Conservation (phyloP, 176 grass and related monocot genomes). For the Eragrostis nindensis region DNA sequence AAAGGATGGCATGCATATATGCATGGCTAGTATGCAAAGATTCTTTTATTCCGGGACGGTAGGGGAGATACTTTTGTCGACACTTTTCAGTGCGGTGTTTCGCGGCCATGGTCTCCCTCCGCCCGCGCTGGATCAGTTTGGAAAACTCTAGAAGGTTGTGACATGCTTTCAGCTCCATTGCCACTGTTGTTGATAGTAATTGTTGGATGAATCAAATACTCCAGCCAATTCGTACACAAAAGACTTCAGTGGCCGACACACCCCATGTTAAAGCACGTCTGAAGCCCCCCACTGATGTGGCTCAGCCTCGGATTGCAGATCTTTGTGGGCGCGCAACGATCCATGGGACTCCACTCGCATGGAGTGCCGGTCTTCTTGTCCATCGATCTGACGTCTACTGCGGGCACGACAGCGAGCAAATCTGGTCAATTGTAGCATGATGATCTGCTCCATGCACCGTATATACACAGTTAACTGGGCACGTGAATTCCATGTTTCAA, state of each 20-base stretch:
- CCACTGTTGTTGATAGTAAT: background rate
- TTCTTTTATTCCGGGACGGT: background rate
- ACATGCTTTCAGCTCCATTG: no score
- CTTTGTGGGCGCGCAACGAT: conserved; percentile 41
- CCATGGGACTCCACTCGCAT: background rate
- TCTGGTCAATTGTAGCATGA: background rate
- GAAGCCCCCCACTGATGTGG: conserved; percentile 20
- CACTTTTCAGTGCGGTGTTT: background rate
- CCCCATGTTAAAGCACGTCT: conserved; percentile 49
- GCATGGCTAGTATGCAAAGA: background rate
- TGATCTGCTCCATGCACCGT: background rate
- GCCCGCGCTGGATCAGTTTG: background rate
- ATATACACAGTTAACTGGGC: background rate
- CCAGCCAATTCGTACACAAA: conserved; percentile 22
- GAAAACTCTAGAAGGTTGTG: conserved; percentile 38
- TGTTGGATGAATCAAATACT: background rate
- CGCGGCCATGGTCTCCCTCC: background rate
- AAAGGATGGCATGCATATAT: background rate
- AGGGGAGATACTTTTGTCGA: background rate
- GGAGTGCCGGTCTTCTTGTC: background rate
- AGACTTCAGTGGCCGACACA: conserved; percentile 66
- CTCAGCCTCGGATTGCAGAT: conserved; percentile 35
- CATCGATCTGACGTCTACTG: background rate
- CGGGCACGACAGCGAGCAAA: background rate
- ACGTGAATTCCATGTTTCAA: background rate